Base-by-base conservation (phyloP, 192 early-diverging fungal species). In the Ambispora gerdemannii region DNA sequence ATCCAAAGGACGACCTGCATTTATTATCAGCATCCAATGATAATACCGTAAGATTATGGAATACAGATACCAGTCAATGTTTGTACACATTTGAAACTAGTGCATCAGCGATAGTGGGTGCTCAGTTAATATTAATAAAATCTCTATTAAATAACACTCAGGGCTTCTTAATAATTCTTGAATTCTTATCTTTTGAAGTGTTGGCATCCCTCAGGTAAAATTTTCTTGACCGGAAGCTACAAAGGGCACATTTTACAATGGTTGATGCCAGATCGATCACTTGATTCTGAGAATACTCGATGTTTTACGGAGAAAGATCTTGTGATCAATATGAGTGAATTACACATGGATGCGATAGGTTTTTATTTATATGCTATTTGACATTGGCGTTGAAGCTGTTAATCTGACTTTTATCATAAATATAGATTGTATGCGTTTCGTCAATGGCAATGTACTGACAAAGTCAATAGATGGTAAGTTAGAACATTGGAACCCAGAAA, bases 41-140 rank as follows among this genome's bases (percentile, higher is more conserved):
- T 75, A 82, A 84, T 7, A 91, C 88, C 2, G 83, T 92, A 3
- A 84, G 91, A 53, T 70, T 95, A 35, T 95, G 93, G 93, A 84
- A 92, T 58, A 78, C 92, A 51, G 78, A 81, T 6, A 82, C 77
- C 4, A 79, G 82, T 20, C 65, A 75, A 35, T 92, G 91, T 63
- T 63, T 91, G 34, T 76, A 84, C 32, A 65, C 88, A 13, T 91
- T 88, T 76, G 81, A 82, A 55, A 77, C 74, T 32, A 82, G 83
- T 17, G 83, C 86, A 19, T 84, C 81, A 0, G 86, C 84, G 2
- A 77, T 83, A 25, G 86, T 87, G 78, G 81, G 82, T 53, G 3
- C 6, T 36, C 25, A 31, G 4, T 17, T 62, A 34, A 36, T 19
- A 52, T 20, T 4, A 33, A 1, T 38, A 62, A 7, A 10, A 17